Percentiles rank a stretch among this genome's conserved stretches.
phyloP scores from a whole-genome alignment of 2,329 filamentous ascomycete species.

The Fusarium sp. region DNA sequence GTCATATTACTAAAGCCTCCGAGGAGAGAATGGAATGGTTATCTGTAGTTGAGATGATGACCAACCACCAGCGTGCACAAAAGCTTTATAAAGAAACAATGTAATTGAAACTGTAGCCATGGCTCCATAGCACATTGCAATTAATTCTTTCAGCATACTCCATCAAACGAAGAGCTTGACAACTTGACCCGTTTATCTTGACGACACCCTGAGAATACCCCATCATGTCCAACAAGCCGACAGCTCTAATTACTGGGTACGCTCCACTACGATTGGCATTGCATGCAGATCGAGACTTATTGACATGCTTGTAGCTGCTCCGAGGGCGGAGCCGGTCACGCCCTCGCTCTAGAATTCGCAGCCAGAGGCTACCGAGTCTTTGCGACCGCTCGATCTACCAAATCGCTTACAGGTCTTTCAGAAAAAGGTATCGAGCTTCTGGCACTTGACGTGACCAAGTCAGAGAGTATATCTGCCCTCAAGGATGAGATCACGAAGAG shows the following conservation, averaged over 20 bases:
- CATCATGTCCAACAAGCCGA: not conserved
- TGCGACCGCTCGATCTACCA: conserved; percentile 3
- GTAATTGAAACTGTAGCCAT: not conserved
- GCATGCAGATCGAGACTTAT: not conserved
- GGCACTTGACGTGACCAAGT: not conserved
- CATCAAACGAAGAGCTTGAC: fast-evolving
- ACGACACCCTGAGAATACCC: not conserved
- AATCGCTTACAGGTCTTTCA: not conserved
- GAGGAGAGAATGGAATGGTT: not conserved
- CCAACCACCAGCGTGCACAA: fast-evolving
- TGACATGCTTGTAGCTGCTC: not conserved
- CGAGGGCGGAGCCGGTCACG: conserved; percentile 2
- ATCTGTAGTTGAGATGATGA: not conserved
- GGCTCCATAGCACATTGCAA: fast-evolving
- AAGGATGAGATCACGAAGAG: not conserved
- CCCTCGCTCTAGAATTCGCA: conserved; percentile 4
- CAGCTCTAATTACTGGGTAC: not conserved
- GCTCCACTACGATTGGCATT: not conserved
- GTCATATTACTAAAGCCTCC: not conserved
- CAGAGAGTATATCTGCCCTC: not conserved
- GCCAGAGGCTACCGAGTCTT: conserved; percentile 12
- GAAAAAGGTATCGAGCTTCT: conserved; percentile 13
- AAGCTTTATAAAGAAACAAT: not conserved
- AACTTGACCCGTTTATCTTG: too few species aligned
- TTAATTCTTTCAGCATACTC: not conserved